phyloP scores from a whole-genome alignment of 352 stramenopile genomes.

The Aphanomyces astaci region DNA sequence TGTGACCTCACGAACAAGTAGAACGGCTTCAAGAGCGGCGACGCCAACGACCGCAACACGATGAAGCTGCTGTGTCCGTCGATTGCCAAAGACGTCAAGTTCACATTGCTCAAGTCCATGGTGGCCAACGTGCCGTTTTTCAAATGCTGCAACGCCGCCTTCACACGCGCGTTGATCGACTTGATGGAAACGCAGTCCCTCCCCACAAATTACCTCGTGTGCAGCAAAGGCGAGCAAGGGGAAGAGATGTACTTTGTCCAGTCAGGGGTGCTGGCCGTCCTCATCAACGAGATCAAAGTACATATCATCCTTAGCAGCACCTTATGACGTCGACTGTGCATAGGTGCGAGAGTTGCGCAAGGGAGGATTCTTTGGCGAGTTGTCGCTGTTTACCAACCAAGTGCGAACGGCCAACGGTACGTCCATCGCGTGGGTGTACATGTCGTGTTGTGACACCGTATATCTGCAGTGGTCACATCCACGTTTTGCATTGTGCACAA shows the following conservation, averaged over 20 bases:
- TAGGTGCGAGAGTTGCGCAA: slow-evolving; percentile 57
- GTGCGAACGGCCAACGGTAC: slow-evolving; percentile 42
- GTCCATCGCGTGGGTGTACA: not conserved
- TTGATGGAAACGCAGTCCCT: slow-evolving; percentile 50
- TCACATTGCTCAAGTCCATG: slow-evolving; percentile 44
- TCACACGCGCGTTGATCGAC: slow-evolving; percentile 47
- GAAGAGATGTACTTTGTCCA: slow-evolving; percentile 69
- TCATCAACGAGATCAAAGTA: slow-evolving; percentile 48
- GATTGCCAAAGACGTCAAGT: slow-evolving; percentile 59
- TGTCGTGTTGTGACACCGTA: not conserved
- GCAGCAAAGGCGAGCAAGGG: slow-evolving; percentile 46
- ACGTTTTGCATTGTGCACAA: slow-evolving; percentile 22
- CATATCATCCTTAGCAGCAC: not conserved
- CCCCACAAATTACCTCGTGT: slow-evolving; percentile 48
- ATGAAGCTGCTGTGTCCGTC: slow-evolving; percentile 56
- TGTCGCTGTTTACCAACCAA: slow-evolving; percentile 53
- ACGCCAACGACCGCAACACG: slow-evolving; percentile 53
- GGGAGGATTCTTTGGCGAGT: slow-evolving; percentile 54
- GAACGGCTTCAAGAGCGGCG: slow-evolving; percentile 40
- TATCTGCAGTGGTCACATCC: slow-evolving; percentile 6
- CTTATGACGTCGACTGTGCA: too few relatives aligned
- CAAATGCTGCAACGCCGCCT: slow-evolving; percentile 43
- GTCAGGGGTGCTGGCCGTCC: slow-evolving; percentile 48
- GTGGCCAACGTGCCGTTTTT: slow-evolving; percentile 56
- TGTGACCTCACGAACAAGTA: not conserved